Conservation (phyloP, 2,329 filamentous ascomycete genomes). For the Neonectria sp. region DNA sequence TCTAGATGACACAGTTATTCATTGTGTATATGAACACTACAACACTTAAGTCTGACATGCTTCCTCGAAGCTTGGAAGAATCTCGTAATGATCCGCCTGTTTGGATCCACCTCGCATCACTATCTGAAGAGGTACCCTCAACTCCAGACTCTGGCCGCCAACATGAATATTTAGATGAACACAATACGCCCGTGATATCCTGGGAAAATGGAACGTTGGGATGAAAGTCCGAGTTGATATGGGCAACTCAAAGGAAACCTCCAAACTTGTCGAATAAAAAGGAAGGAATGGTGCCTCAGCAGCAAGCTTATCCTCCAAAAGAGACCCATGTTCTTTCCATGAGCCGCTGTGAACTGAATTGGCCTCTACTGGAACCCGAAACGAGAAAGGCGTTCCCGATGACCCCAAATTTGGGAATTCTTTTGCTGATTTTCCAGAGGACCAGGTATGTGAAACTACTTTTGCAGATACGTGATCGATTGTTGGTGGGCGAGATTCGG, state of each 20-base stretch:
- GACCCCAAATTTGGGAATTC: background rate
- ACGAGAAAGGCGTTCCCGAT: background rate
- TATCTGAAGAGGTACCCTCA: constrained; percentile 1
- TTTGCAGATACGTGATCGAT: background rate
- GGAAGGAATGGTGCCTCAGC: background rate
- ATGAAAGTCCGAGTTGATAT: background rate
- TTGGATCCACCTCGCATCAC: background rate
- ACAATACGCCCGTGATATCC: constrained; percentile 1
- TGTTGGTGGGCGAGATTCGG: background rate
- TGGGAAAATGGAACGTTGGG: background rate
- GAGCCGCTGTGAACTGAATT: background rate
- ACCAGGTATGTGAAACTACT: background rate
- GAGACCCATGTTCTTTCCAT: background rate
- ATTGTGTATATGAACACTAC: background rate
- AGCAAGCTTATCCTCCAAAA: background rate
- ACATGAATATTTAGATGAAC: background rate
- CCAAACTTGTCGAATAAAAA: background rate
- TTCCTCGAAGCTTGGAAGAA: constrained; percentile 1
- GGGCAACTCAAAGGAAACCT: background rate
- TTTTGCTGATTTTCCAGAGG: background rate
- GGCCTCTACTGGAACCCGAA: background rate
- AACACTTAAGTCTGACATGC: background rate
- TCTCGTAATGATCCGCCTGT: background rate
- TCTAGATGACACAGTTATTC: background rate
- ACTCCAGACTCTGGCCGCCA: background rate